A percentile compares a stretch with the other conserved stretches of the same genome.
phyloP scores from a whole-genome alignment of 192 early-diverging fungal genomes.

The Podila horticola region DNA sequence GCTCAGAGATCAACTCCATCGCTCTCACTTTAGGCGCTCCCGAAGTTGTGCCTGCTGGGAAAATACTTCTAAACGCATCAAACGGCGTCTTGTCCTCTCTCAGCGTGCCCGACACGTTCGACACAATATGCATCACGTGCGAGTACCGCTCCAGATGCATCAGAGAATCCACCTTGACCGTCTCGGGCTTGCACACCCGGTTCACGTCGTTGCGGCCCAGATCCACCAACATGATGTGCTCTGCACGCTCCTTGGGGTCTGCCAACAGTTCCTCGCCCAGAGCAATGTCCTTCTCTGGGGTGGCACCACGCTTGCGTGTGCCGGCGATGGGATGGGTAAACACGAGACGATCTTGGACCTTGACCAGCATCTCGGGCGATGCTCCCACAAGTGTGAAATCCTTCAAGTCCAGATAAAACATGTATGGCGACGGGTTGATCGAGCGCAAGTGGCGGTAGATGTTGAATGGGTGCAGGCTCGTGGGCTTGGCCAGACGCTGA shows the following conservation, averaged over 20 bases:
- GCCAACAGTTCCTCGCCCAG: slow-evolving; percentile 89
- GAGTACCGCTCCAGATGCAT: slow-evolving; percentile 98
- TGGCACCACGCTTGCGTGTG: slow-evolving; percentile 91
- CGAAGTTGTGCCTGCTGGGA: slow-evolving; percentile 98
- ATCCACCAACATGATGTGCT: slow-evolving; percentile 99
- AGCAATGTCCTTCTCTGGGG: slow-evolving; percentile 86
- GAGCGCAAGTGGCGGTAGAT: slow-evolving; percentile 95
- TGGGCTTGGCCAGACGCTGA: slow-evolving; percentile 88
- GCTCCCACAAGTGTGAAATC: slow-evolving; percentile 97
- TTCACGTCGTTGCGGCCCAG: slow-evolving; percentile 99
- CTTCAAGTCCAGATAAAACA: slow-evolving; percentile 98
- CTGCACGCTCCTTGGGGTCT: slow-evolving; percentile 96
- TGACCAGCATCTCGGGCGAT: slow-evolving; percentile 97
- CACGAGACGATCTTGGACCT: slow-evolving; percentile 84
- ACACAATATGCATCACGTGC: slow-evolving; percentile 99
- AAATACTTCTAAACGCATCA: slow-evolving; percentile 97
- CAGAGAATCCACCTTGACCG: slow-evolving; percentile 94
- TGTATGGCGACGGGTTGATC: slow-evolving; percentile 99
- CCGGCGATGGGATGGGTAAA: slow-evolving; percentile 98
- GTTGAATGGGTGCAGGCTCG: slow-evolving; percentile 96
- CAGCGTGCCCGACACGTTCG: slow-evolving; percentile 90
- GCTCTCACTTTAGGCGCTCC: slow-evolving; percentile 99
- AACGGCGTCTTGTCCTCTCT: slow-evolving; percentile 90
- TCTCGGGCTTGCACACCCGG: slow-evolving; percentile 91
- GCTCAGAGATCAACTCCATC: slow-evolving; percentile 91